These are phyloP conservation scores for Rhizopus sp. DNA, from an alignment of 371 early-diverging fungal genomes.

Conservation along the genomic window DNA sequence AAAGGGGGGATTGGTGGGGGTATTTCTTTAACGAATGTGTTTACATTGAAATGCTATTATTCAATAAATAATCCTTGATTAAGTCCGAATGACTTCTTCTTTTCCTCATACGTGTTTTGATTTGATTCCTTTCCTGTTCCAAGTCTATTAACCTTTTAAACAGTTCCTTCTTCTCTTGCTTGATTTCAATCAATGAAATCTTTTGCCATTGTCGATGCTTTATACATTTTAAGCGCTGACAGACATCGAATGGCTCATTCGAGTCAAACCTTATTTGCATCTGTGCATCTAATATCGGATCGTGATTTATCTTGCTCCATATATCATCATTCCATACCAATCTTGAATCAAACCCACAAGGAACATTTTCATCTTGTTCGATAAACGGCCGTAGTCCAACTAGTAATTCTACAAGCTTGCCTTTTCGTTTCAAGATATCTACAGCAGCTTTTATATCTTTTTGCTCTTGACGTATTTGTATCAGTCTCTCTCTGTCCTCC, in stretches of 20 bases:
- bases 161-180: constrained; percentile 35
- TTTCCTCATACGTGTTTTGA: constrained; percentile 21
- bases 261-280: constrained; percentile 7
- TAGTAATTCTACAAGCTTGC: constrained; percentile 9
- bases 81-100: constrained; percentile 17
- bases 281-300: not conserved
- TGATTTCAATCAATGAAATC: constrained; percentile 34
- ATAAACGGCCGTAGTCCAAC: constrained; percentile 22
- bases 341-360: constrained; percentile 53
- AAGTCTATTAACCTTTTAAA: constrained; percentile 3
- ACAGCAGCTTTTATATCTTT: constrained; percentile 10
- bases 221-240: constrained; percentile 24
- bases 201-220: constrained; percentile 44
- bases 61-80: constrained; percentile 7
- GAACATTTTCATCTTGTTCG: constrained; percentile 20
- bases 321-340: constrained; percentile 39
- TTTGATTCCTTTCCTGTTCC: constrained; percentile 15
- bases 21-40: constrained; percentile 5
- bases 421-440: not conserved
- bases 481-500: constrained; percentile 26
- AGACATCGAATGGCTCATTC: constrained; percentile 12
- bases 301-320: constrained; percentile 14
- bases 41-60: constrained; percentile 3
- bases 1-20: not conserved
- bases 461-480: constrained; percentile 19